Evolutionary conservation across 345 rosid species (phyloP).

Genomic region (Citrus maxima): DNA sequence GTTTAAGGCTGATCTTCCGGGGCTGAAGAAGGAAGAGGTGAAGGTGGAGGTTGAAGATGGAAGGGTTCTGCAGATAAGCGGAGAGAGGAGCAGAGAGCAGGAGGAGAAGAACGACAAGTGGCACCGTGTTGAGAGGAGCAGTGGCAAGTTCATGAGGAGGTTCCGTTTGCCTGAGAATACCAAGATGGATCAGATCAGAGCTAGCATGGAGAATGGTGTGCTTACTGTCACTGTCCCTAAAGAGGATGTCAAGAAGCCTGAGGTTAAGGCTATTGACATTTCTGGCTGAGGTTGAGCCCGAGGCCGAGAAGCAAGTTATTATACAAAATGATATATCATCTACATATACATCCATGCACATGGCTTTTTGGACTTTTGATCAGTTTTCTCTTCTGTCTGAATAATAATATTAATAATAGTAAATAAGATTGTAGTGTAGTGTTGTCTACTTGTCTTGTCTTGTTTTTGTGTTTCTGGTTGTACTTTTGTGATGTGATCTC

Average conservation of each 20-base stretch:
- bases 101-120: slow-evolving; percentile 36
- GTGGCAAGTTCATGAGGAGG: too few relatives aligned
- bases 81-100: slow-evolving; percentile 27
- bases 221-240: slow-evolving; percentile 21
- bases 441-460: too few relatives aligned
- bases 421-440: too few relatives aligned
- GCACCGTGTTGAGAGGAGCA: slow-evolving; percentile 11
- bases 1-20: slow-evolving; percentile 21
- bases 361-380: too few relatives aligned
- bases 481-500: too few relatives aligned
- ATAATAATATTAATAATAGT: too few relatives aligned
- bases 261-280: slow-evolving; percentile 32
- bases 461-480: too few relatives aligned
- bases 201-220: slow-evolving; percentile 32
- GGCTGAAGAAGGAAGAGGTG: too few relatives aligned
- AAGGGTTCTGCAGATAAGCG: slow-evolving; percentile 24
- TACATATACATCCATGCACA: too few relatives aligned
- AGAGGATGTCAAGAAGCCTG: slow-evolving; percentile 27
- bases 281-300: slow-evolving; percentile 12
- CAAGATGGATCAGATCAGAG: slow-evolving; percentile 29
- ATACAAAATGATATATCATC: too few relatives aligned
- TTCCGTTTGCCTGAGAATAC: slow-evolving; percentile 11
- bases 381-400: too few relatives aligned
- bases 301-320: too few relatives aligned
- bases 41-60: slow-evolving; percentile 31